These are phyloP conservation scores for Symbiodinium pilosum DNA, from an alignment of 73 alveolate species.

Conservation along the genomic window DNA sequence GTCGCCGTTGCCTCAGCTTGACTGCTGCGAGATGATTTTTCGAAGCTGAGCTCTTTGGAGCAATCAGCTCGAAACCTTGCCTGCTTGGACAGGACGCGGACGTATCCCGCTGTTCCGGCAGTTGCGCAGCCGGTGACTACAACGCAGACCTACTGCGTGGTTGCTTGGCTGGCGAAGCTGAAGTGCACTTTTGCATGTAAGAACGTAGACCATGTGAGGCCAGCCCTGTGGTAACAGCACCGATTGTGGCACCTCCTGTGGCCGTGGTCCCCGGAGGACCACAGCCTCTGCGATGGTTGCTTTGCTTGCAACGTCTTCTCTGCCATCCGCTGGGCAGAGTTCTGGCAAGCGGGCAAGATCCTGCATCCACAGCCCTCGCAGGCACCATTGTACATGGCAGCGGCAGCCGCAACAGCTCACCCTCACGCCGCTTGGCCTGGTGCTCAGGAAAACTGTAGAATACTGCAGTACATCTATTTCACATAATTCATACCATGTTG, in stretches of 20 bases:
- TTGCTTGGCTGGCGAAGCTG: too few species aligned
- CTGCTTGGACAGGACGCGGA: conserved; percentile 9
- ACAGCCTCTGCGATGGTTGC: neutral
- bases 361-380: neutral
- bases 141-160: conserved; percentile 12
- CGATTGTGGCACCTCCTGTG: neutral
- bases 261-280: neutral
- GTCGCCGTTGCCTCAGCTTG: neutral
- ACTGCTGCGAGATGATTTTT: too few species aligned
- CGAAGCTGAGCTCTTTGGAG: too few species aligned
- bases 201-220: neutral
- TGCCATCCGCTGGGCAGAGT: neutral
- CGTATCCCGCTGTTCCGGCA: neutral
- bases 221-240: neutral
- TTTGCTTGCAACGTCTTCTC: too few species aligned
- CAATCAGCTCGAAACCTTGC: too few species aligned
- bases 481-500: neutral
- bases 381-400: neutral
- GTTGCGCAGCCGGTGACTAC: neutral
- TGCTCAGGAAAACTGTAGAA: neutral
- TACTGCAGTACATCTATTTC: neutral
- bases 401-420: conserved; percentile 15
- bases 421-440: conserved; percentile 7
- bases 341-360: neutral
- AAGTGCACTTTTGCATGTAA: too few species aligned